phyloP scores from a whole-genome alignment of 2,329 filamentous ascomycete species.

The Thielaviopsis euricoi region DNA sequence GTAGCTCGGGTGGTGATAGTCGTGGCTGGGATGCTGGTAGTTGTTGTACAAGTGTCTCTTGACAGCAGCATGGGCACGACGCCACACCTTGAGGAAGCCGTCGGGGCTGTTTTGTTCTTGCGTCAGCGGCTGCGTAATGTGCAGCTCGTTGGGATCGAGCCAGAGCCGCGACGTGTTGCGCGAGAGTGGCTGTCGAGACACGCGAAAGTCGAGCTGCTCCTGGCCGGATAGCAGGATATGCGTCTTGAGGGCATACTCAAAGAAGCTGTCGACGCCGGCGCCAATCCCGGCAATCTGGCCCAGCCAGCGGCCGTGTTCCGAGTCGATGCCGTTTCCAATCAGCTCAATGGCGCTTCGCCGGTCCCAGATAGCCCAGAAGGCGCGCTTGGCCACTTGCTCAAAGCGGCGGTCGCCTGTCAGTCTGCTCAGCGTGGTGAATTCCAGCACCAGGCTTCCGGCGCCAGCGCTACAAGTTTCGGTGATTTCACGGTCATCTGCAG shows the following conservation, averaged over 20 bases:
- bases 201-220: conserved; percentile 31
- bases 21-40: conserved; percentile 13
- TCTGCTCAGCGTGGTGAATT: conserved; percentile 80
- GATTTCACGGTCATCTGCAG: conserved; percentile 39
- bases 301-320: conserved; percentile 80
- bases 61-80: conserved; percentile 71
- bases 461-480: conserved; percentile 96
- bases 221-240: conserved; percentile 77
- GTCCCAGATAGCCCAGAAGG: conserved; percentile 96
- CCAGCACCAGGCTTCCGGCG: conserved; percentile 85
- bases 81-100: conserved; percentile 68
- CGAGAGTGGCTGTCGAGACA: conserved; percentile 23
- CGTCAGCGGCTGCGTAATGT: conserved; percentile 33
- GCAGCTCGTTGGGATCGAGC: conserved; percentile 49
- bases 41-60: conserved; percentile 80
- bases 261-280: conserved; percentile 94
- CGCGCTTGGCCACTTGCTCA: conserved; percentile 74
- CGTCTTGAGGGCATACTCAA: conserved; percentile 93
- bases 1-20: conserved; percentile 75
- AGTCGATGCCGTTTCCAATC: conserved; percentile 82
- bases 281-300: conserved; percentile 84
- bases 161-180: conserved; percentile 22
- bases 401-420: conserved; percentile 78
- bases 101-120: conserved; percentile 55
- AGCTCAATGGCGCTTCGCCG: conserved; percentile 71